Base-by-base conservation (phyloP, 441 rosid species). In the Aleurites moluccanus region DNA sequence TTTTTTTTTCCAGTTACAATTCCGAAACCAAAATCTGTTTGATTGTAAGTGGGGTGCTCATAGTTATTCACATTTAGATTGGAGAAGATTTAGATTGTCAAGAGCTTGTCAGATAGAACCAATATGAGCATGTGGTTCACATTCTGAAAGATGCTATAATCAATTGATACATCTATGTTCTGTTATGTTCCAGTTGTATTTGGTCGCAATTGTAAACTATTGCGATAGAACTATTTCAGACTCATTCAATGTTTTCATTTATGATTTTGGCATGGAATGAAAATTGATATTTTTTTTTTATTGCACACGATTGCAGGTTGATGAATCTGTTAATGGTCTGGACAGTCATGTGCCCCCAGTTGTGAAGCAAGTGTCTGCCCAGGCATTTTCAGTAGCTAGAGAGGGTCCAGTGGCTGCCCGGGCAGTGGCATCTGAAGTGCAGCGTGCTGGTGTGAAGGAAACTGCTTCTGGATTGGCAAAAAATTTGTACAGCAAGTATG, bases 401-500 rank as follows among this genome's bases (percentile, higher is more conserved):
- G 82, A 80, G 74, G 96, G 98, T 64, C 97, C 97, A 0, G 81
- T 21, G 14, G 85, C 88, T 23, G 98, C 97, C 15, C 82, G 88
- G 18, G 83, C 90, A 0, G 52, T 90, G 70, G 94, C 92, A 72
- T 84, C 91, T 15, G 98, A 93, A 76, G 85, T 92, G 55, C 86
- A 90, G 78, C 84, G 89, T 27, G 69, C 87, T 11, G 99, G 99
- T 0, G 89, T 92, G 40, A 86, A 83, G 27, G 89, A 83, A 74
- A 88, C 97, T 0, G 96, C 97, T 18, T 88, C 97, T 13, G 94
- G 84, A 25, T 68, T 89, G 20, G 98, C 94, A 5, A 92, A 89
- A 75, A 84, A 85, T 2, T 88, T 91, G 18, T 93, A 93, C 83
- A 33, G 88, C 68, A 88, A 83, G 84, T 90, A 69, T 40, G 97